Evolutionary conservation across 805 yeast genomes (phyloP), one percentile per base, ranked within the genome.

Genomic region (Zygosaccharomyces gambellarensis): DNA sequence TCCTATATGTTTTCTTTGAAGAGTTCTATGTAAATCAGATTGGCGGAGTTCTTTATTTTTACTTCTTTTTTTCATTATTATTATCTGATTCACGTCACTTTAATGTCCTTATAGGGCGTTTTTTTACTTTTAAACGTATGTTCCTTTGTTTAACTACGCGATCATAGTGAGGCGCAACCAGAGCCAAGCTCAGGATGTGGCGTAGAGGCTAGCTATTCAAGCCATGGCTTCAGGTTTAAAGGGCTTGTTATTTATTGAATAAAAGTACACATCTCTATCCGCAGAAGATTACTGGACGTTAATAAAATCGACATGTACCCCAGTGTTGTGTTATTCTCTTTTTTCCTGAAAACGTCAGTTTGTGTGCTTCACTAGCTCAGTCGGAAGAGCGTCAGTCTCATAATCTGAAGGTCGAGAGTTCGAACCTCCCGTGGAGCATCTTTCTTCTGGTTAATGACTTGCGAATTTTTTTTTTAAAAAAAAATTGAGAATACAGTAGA

Each of bases 341-440:
- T 17, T 17, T 17, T 2, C 17, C 2, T 2, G 17, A 2, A 17
- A 17, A 17, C 17, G 2, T 17, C 17, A 1, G 17, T 17, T 17
- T 31, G 46, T n/a, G 25, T 39, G 78, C 78, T 74, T 70, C 71
- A 67, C 77, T 74, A 73, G 78, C 78, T 73, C 77, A 74, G 78
- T 74, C 71, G 78, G 78, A 67, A 74, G 78, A 73, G 78, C 78
- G 77, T 74, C 77, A 74, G 78, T 74, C 78, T 74, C 78, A 73
- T 74, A 74, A 73, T 73, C 77, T 73, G 76, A 73, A 73, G 77
- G 77, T 73, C 76, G 77, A 73, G 76, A 73, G 77, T 72, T 72
- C 76, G 77, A 72, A 71, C 76, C 76, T 72, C 75, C 76, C 76
- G 74, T 65, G 70, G 72, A 72, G 76, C 75, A 71, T 49, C n/a